Evolutionary conservation across 805 yeast species (phyloP), one percentile per base, ranked within the genome.

Genomic region (Candida nanaspora): DNA sequence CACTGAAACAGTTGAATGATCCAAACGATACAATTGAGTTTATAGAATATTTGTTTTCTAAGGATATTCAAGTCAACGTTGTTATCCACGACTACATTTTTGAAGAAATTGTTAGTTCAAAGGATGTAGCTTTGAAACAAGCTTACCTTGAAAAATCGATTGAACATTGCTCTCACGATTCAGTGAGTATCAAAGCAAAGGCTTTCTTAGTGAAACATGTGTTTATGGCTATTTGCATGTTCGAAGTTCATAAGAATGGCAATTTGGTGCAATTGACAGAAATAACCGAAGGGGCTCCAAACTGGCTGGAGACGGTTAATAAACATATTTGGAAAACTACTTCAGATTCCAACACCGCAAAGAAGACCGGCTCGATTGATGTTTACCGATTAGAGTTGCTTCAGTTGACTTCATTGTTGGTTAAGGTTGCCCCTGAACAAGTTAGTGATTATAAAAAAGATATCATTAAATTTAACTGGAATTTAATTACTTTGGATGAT

Each of bases 381-480:
- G 68, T 73, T 29, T 82, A 76, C 60, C 69, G 95, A 42, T 75
- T 85, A 46, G 93, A 86, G 43, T 64, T 91, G 8, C 67, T 93
- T 19, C 95, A 89, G 49, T 60, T 88, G 55, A 83, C 98, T 0
- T 80, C 96, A 0, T 62, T 83, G 34, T 63, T 93, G 34, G 75
- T 88, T 21, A 80, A 80, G 53, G 75, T 78, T 61, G 80, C 85
- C 1, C 79, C 95, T 0, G 59, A 64, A 0, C 61, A 69, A 10
- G 70, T 86, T 21, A 64, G 73, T 7, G 82, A 77, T 14, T 70
- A 75, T 48, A 70, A 85, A 33, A 91, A 87, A 55, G 95, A 88
- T 50, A 78, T 93, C 33, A 86, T 93, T 59, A 87, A 86, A 58
- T 93, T 88, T 63, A 84, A 88, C 50, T 93, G 99, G 99, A 85